A percentile compares a stretch with the other conserved stretches of the same genome.
phyloP scores from a whole-genome alignment of 768 basidiomycete species.

The Tulasnella sp. region DNA sequence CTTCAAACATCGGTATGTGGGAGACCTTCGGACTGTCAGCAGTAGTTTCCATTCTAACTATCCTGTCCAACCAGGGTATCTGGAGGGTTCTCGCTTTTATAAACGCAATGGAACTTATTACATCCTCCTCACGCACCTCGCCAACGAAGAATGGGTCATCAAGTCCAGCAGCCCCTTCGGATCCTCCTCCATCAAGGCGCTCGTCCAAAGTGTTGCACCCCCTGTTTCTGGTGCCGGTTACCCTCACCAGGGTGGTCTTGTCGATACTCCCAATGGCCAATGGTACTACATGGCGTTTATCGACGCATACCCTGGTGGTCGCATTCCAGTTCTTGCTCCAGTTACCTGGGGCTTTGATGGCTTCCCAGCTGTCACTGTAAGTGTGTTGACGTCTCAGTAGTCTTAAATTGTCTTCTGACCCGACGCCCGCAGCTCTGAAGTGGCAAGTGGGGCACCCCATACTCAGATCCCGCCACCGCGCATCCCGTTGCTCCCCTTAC shows the following conservation, averaged over 20 bases:
- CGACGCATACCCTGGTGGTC: no score
- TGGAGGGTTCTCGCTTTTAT: slow-evolving; percentile 24
- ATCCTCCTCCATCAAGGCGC: not conserved
- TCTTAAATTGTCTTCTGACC: not conserved
- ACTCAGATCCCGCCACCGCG: not conserved
- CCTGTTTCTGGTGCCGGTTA: not conserved
- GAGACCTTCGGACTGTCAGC: not conserved
- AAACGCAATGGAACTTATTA: slow-evolving; percentile 20
- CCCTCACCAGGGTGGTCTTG: not conserved
- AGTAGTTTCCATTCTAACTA: not conserved
- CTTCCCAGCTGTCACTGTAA: not conserved
- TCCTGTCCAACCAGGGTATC: not conserved
- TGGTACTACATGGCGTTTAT: no score
- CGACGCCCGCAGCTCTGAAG: not conserved
- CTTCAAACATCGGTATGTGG: not conserved
- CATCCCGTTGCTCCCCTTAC: slow-evolving; percentile 16
- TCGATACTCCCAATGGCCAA: no score
- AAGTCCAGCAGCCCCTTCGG: slow-evolving; percentile 22
- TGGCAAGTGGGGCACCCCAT: not conserved
- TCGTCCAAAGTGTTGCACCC: not conserved
- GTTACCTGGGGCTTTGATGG: not conserved
- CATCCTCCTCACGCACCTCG: slow-evolving; percentile 9
- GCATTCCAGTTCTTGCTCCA: not conserved
- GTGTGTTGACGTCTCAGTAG: not conserved
- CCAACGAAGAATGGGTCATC: slow-evolving; percentile 12